Base-by-base conservation (phyloP, 192 early-diverging fungal genomes). In the Linnemannia schmuckeri region DNA sequence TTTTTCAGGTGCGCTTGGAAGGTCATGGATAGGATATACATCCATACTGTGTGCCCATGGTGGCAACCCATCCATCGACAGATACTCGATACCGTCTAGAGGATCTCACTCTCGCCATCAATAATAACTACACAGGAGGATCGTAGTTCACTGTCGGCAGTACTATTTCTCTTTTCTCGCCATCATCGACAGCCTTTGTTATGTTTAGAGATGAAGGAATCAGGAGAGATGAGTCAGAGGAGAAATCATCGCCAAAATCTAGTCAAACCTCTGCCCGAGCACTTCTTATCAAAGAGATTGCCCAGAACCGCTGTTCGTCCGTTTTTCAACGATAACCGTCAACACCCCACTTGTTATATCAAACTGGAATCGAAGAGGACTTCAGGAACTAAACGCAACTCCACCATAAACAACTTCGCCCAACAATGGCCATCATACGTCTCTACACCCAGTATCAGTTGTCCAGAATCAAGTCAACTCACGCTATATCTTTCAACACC, bases 1-100 rank as follows among this genome's bases (percentile, higher is more conserved):
- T 83, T 83, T 83, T 83, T 74, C 82, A 83, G 82, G 82, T 83
- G 82, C 82, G 82, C 76, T 27, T 61, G 61, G 35, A 41, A 30
- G 20, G 42, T 22, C 15, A 6, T 6, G 3, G 66, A 24, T 9
- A 15, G 68, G 35, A 70, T 35, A n/a, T 37, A 40, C 33, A 54
- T 38, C 52, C 74, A 46, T 38, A 37, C 37, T 22, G 20, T 52
- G 42, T 44, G 18, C 8, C 74, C 33, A 54, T 54, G 44, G 12
- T 46, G 44, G 44, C 44, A 46, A 55, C 35, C 74, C 80, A 81
- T 69, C 61, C 38, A 71, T 55, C n/a, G 47, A 61, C 20, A 13
- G n/a, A 68, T 37, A 27, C 3, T 61, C 33, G 76, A 40, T 42
- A 47, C 40, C 75, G 33, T 38, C 18, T 52, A 13, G 30, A 3